These are phyloP conservation scores for Penicillium arizonense DNA, from an alignment of 495 filamentous ascomycete genomes.

Conservation along the genomic window DNA sequence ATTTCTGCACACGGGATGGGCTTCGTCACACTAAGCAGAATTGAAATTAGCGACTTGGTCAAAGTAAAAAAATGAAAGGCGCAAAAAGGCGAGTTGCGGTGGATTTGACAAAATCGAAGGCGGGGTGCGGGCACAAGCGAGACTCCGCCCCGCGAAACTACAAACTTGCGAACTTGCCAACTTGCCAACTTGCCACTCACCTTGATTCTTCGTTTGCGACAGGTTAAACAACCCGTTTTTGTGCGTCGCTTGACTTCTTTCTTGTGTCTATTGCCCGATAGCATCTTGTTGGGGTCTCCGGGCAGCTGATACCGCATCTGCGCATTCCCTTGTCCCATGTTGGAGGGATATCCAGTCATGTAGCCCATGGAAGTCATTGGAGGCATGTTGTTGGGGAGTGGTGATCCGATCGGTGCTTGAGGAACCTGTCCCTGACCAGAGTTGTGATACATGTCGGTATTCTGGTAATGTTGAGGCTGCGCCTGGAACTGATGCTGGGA, in stretches of 20 bases:
- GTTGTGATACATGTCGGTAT: conserved; percentile 38
- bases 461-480: conserved; percentile 34
- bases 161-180: conserved; percentile 33
- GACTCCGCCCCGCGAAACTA: conserved; percentile 37
- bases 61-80: conserved; percentile 17
- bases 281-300: conserved; percentile 55
- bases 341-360: conserved; percentile 42
- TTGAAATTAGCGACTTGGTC: conserved; percentile 3
- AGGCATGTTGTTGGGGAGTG: conserved; percentile 36
- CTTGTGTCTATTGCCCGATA: conserved; percentile 84
- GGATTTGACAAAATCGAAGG: conserved; percentile 31
- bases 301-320: conserved; percentile 45
- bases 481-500: conserved; percentile 29
- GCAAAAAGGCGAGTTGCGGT: conserved; percentile 12
- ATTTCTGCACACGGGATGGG: conserved; percentile 91
- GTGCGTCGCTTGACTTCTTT: conserved; percentile 99
- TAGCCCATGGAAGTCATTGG: conserved; percentile 46
- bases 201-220: conserved; percentile 97
- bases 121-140: conserved; percentile 51
- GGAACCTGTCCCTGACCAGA: conserved; percentile 38
- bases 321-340: conserved; percentile 34
- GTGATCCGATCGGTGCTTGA: conserved; percentile 46
- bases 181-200: conserved; percentile 57
- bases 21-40: conserved; percentile 82
- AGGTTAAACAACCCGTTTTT: conserved; percentile 96